Evolutionary conservation across 805 yeast genomes (phyloP), one percentile per base, ranked within the genome.

Genomic region (Huiozyma sinensis): DNA sequence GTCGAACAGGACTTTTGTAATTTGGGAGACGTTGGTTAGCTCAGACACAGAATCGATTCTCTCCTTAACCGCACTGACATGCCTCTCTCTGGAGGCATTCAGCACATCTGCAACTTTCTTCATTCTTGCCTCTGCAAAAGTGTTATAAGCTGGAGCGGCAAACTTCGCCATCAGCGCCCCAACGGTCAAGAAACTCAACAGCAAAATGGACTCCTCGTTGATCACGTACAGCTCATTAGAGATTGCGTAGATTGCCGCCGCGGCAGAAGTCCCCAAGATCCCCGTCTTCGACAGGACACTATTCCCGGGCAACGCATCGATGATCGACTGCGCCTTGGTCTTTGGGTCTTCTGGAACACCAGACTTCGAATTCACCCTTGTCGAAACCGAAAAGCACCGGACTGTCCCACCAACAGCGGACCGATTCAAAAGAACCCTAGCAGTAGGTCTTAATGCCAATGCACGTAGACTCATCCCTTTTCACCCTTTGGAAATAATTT

Each of bases 271-370:
- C 60, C 96, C 96, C 61, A 92, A 73, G 62, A 89, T 76, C 63
- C 97, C 96, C 50, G 97, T 87, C 79, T 92, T 92, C 54, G 96
- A 78, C 56, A 90, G 67, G 56, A 77, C 72, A 60, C 79, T 77
- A 79, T 77, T 82, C 66, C 97, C 97, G 67, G 98, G 98, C 56
- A 92, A 71, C 51, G 96, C 86, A 61, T 84, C 89, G 59, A 90
- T 79, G 68, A 90, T 79, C 43, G 95, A 79, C 61, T 77, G 69
- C 47, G 98, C 98, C 76, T 86, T 86, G 56, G 81, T 75, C 73
- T 87, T 83, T 68, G 96, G 95, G 60, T 89, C 95, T 13, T 24
- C 33, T 8, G 13, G 28, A 9, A 10, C 12, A 24, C 28, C 33
- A 8, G 40, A 27, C 9, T 37, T 33, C 11, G 13, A 29, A 11